Percentiles rank a stretch among this genome's conserved stretches.
phyloP scores from a whole-genome alignment of 2,329 filamentous ascomycete species.

The Claviceps spartinae region DNA sequence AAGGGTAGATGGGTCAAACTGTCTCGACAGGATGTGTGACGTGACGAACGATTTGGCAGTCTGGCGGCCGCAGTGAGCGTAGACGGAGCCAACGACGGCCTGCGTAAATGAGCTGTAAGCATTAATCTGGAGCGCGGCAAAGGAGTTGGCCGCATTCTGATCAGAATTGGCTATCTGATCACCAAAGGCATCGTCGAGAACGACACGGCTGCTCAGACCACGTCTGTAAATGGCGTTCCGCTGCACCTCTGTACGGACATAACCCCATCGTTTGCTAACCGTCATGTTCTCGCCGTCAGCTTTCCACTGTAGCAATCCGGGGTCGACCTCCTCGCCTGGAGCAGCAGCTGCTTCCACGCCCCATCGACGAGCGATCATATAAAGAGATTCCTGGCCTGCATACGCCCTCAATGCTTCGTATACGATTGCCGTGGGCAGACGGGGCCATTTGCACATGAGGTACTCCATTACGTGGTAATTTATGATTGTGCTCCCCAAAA shows the following conservation, averaged over 20 bases:
- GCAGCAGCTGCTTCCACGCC: slow-evolving; percentile 79
- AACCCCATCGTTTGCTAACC: slow-evolving; percentile 35
- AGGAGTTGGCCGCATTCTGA: slow-evolving; percentile 9
- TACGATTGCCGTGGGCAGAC: slow-evolving; percentile 76
- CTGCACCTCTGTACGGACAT: slow-evolving; percentile 35
- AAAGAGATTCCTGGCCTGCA: slow-evolving; percentile 60
- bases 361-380: slow-evolving; percentile 69
- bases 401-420: slow-evolving; percentile 80
- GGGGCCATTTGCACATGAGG: slow-evolving; percentile 78
- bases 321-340: slow-evolving; percentile 83
- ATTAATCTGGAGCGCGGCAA: slow-evolving; percentile 48
- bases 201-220: slow-evolving; percentile 61
- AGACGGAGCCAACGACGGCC: slow-evolving; percentile 71
- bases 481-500: slow-evolving; percentile 70
- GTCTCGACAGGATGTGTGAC: slow-evolving; percentile 69
- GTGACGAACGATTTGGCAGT: slow-evolving; percentile 72
- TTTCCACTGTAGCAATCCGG: slow-evolving; percentile 74
- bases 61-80: slow-evolving; percentile 68
- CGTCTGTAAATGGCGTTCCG: slow-evolving; percentile 39
- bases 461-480: slow-evolving; percentile 83
- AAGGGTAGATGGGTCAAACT: slow-evolving; percentile 60
- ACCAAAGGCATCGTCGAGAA: slow-evolving; percentile 78
- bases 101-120: slow-evolving; percentile 69
- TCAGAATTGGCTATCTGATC: slow-evolving; percentile 30
- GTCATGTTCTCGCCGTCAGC: slow-evolving; percentile 31